These are phyloP conservation scores for Suillus brevipes DNA, from an alignment of 768 basidiomycete genomes.

Conservation along the genomic window DNA sequence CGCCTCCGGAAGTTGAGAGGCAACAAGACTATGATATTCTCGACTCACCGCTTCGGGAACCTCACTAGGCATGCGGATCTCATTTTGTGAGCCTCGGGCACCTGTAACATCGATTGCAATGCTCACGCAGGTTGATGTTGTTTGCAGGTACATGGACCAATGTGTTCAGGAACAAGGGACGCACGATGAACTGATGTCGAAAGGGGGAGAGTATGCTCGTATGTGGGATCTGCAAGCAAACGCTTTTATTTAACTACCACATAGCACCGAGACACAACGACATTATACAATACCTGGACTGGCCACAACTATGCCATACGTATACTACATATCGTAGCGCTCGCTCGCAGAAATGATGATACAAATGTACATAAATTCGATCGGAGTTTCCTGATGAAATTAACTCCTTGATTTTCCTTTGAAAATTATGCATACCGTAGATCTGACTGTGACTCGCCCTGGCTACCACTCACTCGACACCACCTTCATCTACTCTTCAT, in stretches of 20 bases:
- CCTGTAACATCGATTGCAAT: background rate
- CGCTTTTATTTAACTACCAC: slow-evolving; percentile 49
- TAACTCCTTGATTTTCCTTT: no score
- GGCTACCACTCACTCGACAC: no score
- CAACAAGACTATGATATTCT: slow-evolving; percentile 82
- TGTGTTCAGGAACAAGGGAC: slow-evolving; percentile 67
- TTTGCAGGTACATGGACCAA: slow-evolving; percentile 65
- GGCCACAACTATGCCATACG: no score
- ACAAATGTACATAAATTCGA: no score
- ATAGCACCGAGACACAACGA: no score
- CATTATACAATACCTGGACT: no score
- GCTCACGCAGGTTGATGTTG: background rate
- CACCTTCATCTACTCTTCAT: no score
- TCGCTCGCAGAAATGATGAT: no score
- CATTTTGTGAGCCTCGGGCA: slow-evolving; percentile 48
- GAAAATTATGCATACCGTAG: no score
- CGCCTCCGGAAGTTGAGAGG: slow-evolving; percentile 66
- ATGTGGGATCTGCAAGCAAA: slow-evolving; percentile 74
- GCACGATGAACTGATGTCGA: slow-evolving; percentile 55
- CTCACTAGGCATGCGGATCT: slow-evolving; percentile 70
- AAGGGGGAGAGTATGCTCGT: slow-evolving; percentile 65
- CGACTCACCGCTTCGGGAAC: slow-evolving; percentile 63
- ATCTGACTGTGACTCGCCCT: no score
- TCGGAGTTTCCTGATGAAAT: no score
- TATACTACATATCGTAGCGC: no score